phyloP scores from a whole-genome alignment of 1,139 yeast genomes.

The Magnusiomyces ingens region DNA sequence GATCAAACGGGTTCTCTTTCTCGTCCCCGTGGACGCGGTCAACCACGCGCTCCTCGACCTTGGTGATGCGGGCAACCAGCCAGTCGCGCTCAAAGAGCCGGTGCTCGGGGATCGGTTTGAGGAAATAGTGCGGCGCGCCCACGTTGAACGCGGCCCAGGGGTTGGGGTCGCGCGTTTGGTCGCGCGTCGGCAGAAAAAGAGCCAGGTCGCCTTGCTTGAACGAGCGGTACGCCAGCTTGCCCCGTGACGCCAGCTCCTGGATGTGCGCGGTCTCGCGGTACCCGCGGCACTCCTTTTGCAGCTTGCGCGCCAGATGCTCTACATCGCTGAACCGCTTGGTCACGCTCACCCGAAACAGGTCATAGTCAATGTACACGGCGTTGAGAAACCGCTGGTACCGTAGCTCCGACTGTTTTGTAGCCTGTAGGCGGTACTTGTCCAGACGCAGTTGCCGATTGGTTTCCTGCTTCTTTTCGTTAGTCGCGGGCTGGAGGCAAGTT shows the following conservation, averaged over 20 bases:
- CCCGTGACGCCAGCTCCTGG: slow-evolving; percentile 36
- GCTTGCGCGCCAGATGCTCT: slow-evolving; percentile 81
- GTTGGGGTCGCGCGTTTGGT: slow-evolving; percentile 38
- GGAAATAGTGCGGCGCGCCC: slow-evolving; percentile 71
- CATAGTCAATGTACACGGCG: slow-evolving; percentile 40
- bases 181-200: slow-evolving; percentile 72
- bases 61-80: slow-evolving; percentile 58
- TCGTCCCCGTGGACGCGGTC: slow-evolving; percentile 21
- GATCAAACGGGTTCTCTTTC: slow-evolving; percentile 42
- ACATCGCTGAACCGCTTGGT: slow-evolving; percentile 80
- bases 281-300: slow-evolving; percentile 65
- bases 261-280: slow-evolving; percentile 37
- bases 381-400: slow-evolving; percentile 27
- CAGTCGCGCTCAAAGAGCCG: slow-evolving; percentile 48
- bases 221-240: slow-evolving; percentile 54
- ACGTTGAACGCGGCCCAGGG: slow-evolving; percentile 87
- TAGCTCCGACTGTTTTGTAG: slow-evolving; percentile 19
- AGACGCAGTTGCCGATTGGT: background rate
- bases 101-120: slow-evolving; percentile 38
- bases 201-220: slow-evolving; percentile 72
- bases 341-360: slow-evolving; percentile 57
- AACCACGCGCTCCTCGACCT: slow-evolving; percentile 42
- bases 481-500: no score
- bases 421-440: slow-evolving; percentile 7
- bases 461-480: background rate